Conservation (phyloP, 306 rosid species). For the Hippophae gyantsensis region DNA sequence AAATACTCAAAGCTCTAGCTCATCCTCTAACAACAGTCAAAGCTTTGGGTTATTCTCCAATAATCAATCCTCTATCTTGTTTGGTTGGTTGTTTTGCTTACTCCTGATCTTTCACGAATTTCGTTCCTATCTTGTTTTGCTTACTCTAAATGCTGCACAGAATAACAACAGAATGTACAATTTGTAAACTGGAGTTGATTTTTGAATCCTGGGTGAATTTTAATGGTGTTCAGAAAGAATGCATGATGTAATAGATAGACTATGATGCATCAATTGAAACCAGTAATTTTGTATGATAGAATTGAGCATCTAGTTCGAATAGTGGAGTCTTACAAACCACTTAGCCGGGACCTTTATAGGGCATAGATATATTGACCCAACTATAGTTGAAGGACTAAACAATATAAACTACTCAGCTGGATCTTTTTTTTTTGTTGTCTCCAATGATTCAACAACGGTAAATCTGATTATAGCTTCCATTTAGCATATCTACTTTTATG, state of each 20-base stretch:
- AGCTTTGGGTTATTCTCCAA: conserved; percentile 15
- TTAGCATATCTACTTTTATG: neutral
- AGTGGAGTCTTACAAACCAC: too few relatives aligned
- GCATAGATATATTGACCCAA: too few relatives aligned
- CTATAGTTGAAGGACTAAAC: neutral
- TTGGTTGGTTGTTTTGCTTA: conserved; percentile 42
- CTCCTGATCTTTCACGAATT: neutral
- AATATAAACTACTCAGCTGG: neutral
- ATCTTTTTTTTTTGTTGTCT: too few relatives aligned
- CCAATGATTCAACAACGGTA: too few relatives aligned
- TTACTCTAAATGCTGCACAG: too few relatives aligned
- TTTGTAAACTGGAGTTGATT: too few relatives aligned
- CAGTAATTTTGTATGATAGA: too few relatives aligned
- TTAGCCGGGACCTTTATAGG: too few relatives aligned
- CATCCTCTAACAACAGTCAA: conserved; percentile 6
- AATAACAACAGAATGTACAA: too few relatives aligned
- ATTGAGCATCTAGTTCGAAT: too few relatives aligned
- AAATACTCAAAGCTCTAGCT: conserved; percentile 9
- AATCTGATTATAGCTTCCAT: conserved; percentile 6
- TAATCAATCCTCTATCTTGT: conserved; percentile 26
- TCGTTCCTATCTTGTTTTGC: neutral
- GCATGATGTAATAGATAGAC: neutral
- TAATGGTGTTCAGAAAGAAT: neutral
- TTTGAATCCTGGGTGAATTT: too few relatives aligned
- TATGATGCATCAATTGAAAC: too few relatives aligned